A percentile compares a stretch with the other conserved stretches of the same genome.
phyloP scores from a whole-genome alignment of 495 filamentous ascomycete species.

The Friedmanniomyces endolithicus region DNA sequence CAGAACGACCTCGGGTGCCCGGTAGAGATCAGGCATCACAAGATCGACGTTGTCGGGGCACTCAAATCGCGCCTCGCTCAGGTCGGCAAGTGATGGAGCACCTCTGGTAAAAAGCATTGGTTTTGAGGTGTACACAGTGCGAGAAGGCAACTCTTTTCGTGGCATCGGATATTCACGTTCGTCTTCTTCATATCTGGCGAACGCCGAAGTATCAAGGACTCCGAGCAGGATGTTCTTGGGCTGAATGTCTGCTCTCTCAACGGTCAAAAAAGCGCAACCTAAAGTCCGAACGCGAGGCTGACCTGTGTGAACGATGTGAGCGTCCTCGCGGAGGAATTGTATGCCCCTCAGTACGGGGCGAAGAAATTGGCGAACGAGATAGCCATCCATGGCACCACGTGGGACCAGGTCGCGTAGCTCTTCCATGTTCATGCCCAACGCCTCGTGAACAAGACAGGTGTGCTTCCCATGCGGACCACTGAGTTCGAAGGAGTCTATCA shows the following conservation, averaged over 20 bases:
- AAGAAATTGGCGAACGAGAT: not conserved
- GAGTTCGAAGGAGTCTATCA: constrained; percentile 35
- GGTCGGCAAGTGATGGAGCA: constrained; percentile 34
- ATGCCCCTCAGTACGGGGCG: constrained; percentile 26
- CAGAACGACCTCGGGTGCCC: constrained; percentile 40
- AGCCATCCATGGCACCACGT: not conserved
- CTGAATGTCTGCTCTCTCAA: constrained; percentile 24
- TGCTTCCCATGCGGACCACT: constrained; percentile 32
- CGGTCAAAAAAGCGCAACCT: not conserved
- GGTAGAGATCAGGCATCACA: constrained; percentile 30
- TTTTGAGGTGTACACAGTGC: constrained; percentile 25
- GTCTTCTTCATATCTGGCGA: constrained; percentile 9
- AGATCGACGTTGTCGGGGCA: not conserved
- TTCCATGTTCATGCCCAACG: constrained; percentile 30
- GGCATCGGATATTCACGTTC: constrained; percentile 16
- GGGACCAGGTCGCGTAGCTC: constrained; percentile 3
- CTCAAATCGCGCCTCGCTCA: constrained; percentile 34
- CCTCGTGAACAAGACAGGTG: constrained; percentile 35
- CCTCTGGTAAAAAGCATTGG: constrained; percentile 12
- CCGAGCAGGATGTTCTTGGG: constrained; percentile 29
- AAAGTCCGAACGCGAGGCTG: not conserved
- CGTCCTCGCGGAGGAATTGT: constrained; percentile 35
- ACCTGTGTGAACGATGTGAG: constrained; percentile 37
- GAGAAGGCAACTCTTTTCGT: not conserved
- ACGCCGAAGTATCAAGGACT: constrained; percentile 9